Conservation (phyloP, 176 grass and related monocot genomes). For the Echinochloa phyllopogon region DNA sequence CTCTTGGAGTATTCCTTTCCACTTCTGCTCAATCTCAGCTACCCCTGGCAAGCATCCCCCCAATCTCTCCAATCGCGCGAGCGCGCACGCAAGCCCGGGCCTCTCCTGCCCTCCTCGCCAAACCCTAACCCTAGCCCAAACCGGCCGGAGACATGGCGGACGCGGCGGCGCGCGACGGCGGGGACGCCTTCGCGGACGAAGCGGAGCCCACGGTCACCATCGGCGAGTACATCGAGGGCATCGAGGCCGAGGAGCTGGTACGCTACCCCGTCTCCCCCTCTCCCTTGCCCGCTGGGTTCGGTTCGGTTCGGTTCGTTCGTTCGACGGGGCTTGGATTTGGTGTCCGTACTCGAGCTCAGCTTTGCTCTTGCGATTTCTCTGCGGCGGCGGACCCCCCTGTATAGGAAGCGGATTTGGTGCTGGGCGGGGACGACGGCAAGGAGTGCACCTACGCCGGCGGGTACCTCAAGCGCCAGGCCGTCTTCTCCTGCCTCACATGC, state of each 20-base stretch:
- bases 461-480: constrained; percentile 94
- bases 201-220: constrained; percentile 64
- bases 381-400: constrained; percentile 1
- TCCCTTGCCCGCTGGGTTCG: not conserved
- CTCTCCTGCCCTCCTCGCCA: not conserved
- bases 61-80: not conserved
- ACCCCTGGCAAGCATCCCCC: not conserved
- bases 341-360: not conserved
- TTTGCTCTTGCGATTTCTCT: not conserved
- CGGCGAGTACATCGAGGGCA: constrained; percentile 83
- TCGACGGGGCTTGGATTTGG: not conserved
- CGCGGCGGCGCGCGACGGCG: constrained; percentile 29
- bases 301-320: not conserved
- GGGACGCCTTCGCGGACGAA: constrained; percentile 71
- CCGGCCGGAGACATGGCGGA: constrained; percentile 40
- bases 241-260: constrained; percentile 92
- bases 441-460: constrained; percentile 90
- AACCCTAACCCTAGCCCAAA: constrained; percentile 46
- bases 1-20: not conserved
- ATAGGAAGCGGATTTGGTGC: constrained; percentile 90
- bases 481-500: constrained; percentile 98
- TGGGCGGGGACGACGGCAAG: constrained; percentile 94
- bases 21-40: not conserved
- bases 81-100: not conserved
- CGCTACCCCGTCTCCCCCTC: not conserved